These are phyloP conservation scores for Metschnikowia similis DNA, from an alignment of 805 yeast species.

Conservation along the genomic window DNA sequence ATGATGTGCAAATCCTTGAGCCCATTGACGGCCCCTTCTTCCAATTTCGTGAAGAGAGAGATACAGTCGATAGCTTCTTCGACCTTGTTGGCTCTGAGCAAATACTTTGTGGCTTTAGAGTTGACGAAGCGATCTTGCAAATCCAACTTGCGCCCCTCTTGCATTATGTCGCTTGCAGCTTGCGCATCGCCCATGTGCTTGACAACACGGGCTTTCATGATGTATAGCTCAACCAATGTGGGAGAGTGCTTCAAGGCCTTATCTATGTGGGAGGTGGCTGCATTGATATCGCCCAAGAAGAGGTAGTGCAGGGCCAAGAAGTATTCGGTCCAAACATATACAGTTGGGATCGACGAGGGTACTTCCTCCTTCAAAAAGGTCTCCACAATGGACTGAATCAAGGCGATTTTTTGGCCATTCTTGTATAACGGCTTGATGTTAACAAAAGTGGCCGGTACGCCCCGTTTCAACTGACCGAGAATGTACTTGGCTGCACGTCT, in stretches of 20 bases:
- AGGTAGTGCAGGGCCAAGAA: constrained; percentile 78
- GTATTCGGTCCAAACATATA: constrained; percentile 65
- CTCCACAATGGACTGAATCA: constrained; percentile 51
- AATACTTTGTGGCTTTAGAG: constrained; percentile 81
- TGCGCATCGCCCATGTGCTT: constrained; percentile 63
- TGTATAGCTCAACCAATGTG: constrained; percentile 75
- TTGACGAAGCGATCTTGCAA: constrained; percentile 90
- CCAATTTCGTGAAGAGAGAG: constrained; percentile 73
- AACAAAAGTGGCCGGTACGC: constrained; percentile 87
- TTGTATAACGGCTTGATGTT: constrained; percentile 78
- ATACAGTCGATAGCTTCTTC: constrained; percentile 72
- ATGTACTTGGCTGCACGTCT: constrained; percentile 52
- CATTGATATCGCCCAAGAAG: constrained; percentile 45
- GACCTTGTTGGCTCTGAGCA: constrained; percentile 66
- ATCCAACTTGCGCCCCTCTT: constrained; percentile 70
- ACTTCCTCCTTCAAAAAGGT: constrained; percentile 39
- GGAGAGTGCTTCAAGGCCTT: constrained; percentile 71
- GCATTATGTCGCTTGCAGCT: constrained; percentile 63
- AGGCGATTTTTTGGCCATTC: constrained; percentile 32
- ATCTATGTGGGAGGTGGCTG: constrained; percentile 57
- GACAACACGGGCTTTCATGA: constrained; percentile 73
- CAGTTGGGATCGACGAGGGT: constrained; percentile 36
- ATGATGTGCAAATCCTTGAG: constrained; percentile 79
- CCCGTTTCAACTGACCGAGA: constrained; percentile 58
- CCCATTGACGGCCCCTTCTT: constrained; percentile 78